Evolutionary conservation across 192 early-diverging fungal species (phyloP).

Genomic region (Geosiphon pyriformis): DNA sequence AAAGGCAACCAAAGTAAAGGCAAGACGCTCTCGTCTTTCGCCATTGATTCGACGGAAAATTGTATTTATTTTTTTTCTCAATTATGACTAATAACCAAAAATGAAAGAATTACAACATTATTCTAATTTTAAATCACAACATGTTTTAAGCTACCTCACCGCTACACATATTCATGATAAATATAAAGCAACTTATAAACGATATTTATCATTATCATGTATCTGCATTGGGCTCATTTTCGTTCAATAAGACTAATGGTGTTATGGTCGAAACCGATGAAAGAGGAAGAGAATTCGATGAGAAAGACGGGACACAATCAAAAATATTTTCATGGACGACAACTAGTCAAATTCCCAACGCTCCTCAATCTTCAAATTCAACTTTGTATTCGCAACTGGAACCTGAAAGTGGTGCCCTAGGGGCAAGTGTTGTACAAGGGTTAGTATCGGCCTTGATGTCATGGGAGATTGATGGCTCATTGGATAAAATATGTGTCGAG

Average conservation of each 20-base stretch:
- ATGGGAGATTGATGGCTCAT: slow-evolving; percentile 48
- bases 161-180: slow-evolving; percentile 17
- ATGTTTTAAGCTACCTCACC: not conserved
- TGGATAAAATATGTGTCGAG: slow-evolving; percentile 42
- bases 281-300: slow-evolving; percentile 13
- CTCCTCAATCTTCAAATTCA: not conserved
- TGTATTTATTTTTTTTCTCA: slow-evolving; percentile 29
- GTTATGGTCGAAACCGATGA: not conserved
- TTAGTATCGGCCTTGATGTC: slow-evolving; percentile 38
- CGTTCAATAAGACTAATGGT: not conserved
- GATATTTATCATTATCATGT: slow-evolving; percentile 28
- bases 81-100: too few species aligned
- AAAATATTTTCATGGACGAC: slow-evolving; percentile 26
- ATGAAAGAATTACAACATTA: too few species aligned
- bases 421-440: slow-evolving; percentile 15
- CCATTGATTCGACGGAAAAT: slow-evolving; percentile 24
- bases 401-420: slow-evolving; percentile 3
- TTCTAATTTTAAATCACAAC: too few species aligned
- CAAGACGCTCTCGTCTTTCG: slow-evolving; percentile 29
- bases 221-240: slow-evolving; percentile 16
- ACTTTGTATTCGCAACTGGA: not conserved
- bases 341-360: not conserved
- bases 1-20: slow-evolving; percentile 28
- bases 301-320: not conserved
- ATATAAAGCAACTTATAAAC: slow-evolving; percentile 23